Evolutionary conservation across 164 flowering plant species (phyloP).

Genomic region (Umbellularia californica): DNA sequence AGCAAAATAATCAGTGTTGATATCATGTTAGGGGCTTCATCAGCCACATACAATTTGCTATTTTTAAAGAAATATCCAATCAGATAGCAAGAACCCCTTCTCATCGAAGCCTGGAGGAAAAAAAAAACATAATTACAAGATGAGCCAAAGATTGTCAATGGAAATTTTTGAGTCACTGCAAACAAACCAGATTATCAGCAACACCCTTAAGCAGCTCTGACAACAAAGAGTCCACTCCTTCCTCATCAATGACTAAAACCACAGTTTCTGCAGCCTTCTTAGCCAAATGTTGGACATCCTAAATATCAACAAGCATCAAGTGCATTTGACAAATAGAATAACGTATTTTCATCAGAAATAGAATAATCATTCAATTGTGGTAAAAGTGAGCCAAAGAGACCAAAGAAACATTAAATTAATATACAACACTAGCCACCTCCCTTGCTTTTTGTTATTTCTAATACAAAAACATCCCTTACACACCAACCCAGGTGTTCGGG

Average conservation of each 20-base stretch:
- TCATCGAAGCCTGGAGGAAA: slow-evolving; percentile 57
- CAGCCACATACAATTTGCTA: slow-evolving; percentile 90
- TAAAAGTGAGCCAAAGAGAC: not conserved
- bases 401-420: too few species aligned
- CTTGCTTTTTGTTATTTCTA: too few species aligned
- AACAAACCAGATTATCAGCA: slow-evolving; percentile 68
- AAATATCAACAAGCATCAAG: slow-evolving; percentile 9
- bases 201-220: slow-evolving; percentile 86
- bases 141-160: not conserved
- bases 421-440: too few species aligned
- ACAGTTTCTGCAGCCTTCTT: slow-evolving; percentile 95
- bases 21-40: slow-evolving; percentile 90
- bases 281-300: slow-evolving; percentile 83
- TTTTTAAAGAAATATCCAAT: slow-evolving; percentile 88
- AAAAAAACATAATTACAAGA: not conserved
- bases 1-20: slow-evolving; percentile 80
- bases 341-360: not conserved
- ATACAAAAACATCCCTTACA: too few species aligned
- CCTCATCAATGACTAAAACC: slow-evolving; percentile 90
- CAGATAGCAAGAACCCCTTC: slow-evolving; percentile 74
- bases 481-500: too few species aligned
- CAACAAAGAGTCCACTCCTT: slow-evolving; percentile 73
- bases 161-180: not conserved
- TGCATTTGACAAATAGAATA: not conserved
- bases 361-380: not conserved